Evolutionary conservation across 2,329 filamentous ascomycete species (phyloP).

Genomic region (Calonectria hongkongensis): DNA sequence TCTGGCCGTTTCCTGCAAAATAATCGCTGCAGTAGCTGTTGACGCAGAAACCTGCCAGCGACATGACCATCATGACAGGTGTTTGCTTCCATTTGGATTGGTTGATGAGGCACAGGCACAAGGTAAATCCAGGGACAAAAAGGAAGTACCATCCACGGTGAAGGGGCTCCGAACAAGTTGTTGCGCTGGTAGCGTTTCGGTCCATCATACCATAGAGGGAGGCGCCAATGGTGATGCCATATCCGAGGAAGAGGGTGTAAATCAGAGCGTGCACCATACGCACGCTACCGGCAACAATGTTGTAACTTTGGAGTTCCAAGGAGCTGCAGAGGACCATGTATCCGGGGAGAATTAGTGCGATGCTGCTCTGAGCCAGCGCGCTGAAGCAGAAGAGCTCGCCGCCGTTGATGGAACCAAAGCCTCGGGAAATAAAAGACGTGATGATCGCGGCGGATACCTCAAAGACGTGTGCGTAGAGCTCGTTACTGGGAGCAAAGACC

Average conservation of each 20-base stretch:
- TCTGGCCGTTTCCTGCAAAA: constrained; percentile 82
- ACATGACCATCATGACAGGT: constrained; percentile 84
- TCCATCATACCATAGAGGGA: constrained; percentile 80
- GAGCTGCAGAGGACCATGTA: constrained; percentile 67
- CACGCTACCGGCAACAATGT: constrained; percentile 82
- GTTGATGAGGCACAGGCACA: constrained; percentile 86
- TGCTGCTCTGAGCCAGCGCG: constrained; percentile 82
- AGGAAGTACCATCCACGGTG: constrained; percentile 74
- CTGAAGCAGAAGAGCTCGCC: constrained; percentile 82
- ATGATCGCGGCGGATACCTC: constrained; percentile 75
- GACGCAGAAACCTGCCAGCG: constrained; percentile 83
- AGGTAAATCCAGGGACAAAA: constrained; percentile 84
- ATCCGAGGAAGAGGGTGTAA: constrained; percentile 84
- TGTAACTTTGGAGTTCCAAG: constrained; percentile 82
- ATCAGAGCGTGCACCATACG: constrained; percentile 86
- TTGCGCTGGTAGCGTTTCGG: constrained; percentile 67
- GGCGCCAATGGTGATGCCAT: constrained; percentile 82
- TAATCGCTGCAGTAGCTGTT: constrained; percentile 82
- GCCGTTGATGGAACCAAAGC: constrained; percentile 78
- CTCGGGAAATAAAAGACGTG: constrained; percentile 81
- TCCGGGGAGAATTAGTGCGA: constrained; percentile 83
- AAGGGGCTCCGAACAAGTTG: constrained; percentile 67
- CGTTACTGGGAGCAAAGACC: constrained; percentile 82
- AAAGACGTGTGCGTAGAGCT: constrained; percentile 77
- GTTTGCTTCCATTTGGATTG: constrained; percentile 87